Evolutionary conservation across 2,329 filamentous ascomycete species (phyloP).

Genomic region (Aspergillus viridinutans): DNA sequence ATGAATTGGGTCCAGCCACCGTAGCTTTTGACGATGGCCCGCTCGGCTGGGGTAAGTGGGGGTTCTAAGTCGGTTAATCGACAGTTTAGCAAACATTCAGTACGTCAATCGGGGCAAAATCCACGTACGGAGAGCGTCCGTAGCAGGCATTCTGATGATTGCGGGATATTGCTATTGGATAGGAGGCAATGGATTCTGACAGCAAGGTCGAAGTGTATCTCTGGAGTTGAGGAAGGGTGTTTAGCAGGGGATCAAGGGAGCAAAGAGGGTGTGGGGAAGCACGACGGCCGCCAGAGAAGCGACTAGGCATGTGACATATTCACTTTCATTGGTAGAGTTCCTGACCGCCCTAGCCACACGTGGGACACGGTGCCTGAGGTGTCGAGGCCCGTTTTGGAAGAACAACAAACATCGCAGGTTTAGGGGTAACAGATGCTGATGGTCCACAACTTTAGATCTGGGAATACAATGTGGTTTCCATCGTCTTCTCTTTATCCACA

Average conservation of each 20-base stretch:
- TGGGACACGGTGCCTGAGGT: background rate
- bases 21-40: conserved; percentile 22
- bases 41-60: conserved; percentile 21
- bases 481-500: background rate
- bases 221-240: too few relatives aligned
- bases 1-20: conserved; percentile 27
- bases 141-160: conserved; percentile 9
- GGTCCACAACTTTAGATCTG: background rate
- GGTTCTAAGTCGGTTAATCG: conserved; percentile 15
- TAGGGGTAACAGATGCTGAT: background rate
- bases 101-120: background rate
- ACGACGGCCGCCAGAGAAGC: too few relatives aligned
- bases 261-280: too few relatives aligned
- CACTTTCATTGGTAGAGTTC: too few relatives aligned
- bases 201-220: background rate
- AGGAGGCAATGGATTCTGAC: background rate
- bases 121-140: conserved; percentile 7
- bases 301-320: background rate
- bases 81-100: background rate
- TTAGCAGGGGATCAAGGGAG: too few relatives aligned
- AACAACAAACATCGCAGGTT: background rate
- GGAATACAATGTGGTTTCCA: too few relatives aligned
- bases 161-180: background rate
- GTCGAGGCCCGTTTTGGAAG: too few relatives aligned
- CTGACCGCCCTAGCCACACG: too few relatives aligned